A percentile compares a stretch with the other conserved stretches of the same genome.
Conservation (phyloP, 495 filamentous ascomycete genomes). For the Aspergillus coremiiformis region DNA sequence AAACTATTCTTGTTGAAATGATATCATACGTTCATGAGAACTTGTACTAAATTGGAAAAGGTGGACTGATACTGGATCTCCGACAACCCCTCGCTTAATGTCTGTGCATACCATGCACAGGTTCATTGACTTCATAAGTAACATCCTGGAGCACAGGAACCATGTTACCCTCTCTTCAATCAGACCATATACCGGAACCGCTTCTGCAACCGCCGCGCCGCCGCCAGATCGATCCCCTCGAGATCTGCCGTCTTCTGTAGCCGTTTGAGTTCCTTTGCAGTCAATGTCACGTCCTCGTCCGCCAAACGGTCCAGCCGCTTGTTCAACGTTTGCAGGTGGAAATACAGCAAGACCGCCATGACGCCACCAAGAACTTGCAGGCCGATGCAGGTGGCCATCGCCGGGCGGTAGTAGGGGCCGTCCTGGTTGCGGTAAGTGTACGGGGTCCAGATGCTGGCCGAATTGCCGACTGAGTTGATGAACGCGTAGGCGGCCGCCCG, state of each 20-base stretch:
- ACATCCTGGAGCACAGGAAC: too few relatives aligned
- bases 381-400: slow-evolving; percentile 42
- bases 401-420: slow-evolving; percentile 34
- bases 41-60: too few relatives aligned
- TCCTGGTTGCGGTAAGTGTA: slow-evolving; percentile 40
- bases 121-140: too few relatives aligned
- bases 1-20: neutral
- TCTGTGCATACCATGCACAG: too few relatives aligned
- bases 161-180: too few relatives aligned
- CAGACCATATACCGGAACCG: slow-evolving; percentile 39
- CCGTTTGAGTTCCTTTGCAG: slow-evolving; percentile 33
- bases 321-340: slow-evolving; percentile 38
- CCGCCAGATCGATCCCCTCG: slow-evolving; percentile 42
- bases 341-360: slow-evolving; percentile 35
- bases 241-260: slow-evolving; percentile 41
- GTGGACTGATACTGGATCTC: too few relatives aligned
- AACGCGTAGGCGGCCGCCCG: slow-evolving; percentile 49
- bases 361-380: slow-evolving; percentile 35
- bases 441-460: slow-evolving; percentile 48
- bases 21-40: too few relatives aligned
- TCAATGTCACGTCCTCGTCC: slow-evolving; percentile 33
- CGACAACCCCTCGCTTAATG: too few relatives aligned
- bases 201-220: slow-evolving; percentile 39
- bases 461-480: slow-evolving; percentile 48
- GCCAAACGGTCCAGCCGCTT: slow-evolving; percentile 40